phyloP scores from a whole-genome alignment of 2,329 filamentous ascomycete genomes.

The Leptographium wingfieldii region DNA sequence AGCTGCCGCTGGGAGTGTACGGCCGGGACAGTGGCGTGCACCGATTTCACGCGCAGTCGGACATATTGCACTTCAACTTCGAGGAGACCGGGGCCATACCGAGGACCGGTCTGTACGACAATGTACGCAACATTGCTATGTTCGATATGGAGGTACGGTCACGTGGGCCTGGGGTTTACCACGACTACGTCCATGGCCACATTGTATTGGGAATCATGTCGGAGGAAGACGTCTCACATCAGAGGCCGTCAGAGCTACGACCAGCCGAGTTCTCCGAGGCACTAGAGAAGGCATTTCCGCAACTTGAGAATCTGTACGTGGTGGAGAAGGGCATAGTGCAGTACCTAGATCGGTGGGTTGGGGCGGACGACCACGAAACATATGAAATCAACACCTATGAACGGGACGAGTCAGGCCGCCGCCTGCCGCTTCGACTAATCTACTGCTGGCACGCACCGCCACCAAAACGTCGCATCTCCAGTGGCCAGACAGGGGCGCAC shows the following conservation, averaged over 20 bases:
- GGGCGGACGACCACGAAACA: not conserved
- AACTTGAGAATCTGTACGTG: constrained; percentile 8
- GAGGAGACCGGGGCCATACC: not conserved
- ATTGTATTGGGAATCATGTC: not conserved
- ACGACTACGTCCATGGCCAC: not conserved
- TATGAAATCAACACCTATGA: constrained; percentile 1
- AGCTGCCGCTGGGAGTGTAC: constrained; percentile 1
- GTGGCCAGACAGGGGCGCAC: not conserved
- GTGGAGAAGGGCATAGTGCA: constrained; percentile 4
- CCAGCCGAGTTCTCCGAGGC: not conserved
- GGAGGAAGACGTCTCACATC: constrained; percentile 4
- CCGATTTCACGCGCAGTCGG: constrained; percentile 8
- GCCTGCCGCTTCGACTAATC: not conserved
- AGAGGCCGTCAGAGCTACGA: constrained; percentile 3
- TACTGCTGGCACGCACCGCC: constrained; percentile 10
- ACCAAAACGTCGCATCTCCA: not conserved
- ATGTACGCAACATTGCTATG: constrained; percentile 6
- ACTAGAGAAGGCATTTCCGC: constrained; percentile 5
- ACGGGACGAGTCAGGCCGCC: not conserved
- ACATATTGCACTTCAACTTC: constrained; percentile 7
- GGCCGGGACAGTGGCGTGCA: not conserved
- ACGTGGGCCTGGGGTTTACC: constrained; percentile 2
- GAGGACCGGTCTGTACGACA: not conserved
- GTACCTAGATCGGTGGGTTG: constrained; percentile 4
- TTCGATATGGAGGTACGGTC: constrained; percentile 1